Conservation (phyloP, 441 rosid species). For the Populus hybrid region DNA sequence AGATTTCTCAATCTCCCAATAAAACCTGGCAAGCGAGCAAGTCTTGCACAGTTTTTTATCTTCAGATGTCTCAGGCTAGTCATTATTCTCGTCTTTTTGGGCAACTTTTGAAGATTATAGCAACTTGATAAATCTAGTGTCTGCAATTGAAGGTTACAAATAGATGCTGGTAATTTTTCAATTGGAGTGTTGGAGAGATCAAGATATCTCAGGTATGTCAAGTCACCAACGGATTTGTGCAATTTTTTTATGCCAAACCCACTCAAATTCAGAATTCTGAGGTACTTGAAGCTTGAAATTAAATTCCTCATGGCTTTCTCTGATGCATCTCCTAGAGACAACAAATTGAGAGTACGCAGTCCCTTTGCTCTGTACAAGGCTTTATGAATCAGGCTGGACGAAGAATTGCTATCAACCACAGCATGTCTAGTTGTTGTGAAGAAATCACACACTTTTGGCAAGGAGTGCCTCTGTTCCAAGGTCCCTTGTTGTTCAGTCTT, state of each 20-base stretch:
- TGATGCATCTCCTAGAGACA: constrained; percentile 10
- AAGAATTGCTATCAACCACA: constrained; percentile 1
- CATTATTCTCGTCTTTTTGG: not conserved
- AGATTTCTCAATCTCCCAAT: not conserved
- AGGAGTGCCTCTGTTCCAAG: not conserved
- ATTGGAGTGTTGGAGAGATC: constrained; percentile 25
- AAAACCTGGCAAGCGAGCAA: not conserved
- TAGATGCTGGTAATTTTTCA: constrained; percentile 13
- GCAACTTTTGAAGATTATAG: constrained; percentile 12
- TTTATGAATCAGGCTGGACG: constrained; percentile 1
- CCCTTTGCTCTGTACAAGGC: constrained; percentile 19
- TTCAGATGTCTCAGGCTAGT: constrained; percentile 14
- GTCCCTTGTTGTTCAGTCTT: not conserved
- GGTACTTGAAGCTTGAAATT: constrained; percentile 14
- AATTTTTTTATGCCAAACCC: constrained; percentile 14
- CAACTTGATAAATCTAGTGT: constrained; percentile 20
- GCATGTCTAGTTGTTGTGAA: not conserved
- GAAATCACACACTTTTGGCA: no score
- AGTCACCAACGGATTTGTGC: constrained; percentile 8
- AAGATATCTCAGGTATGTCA: constrained; percentile 24
- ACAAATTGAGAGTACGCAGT: constrained; percentile 15
- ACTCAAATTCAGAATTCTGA: constrained; percentile 22
- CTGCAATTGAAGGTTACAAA: constrained; percentile 17
- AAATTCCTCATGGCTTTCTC: not conserved
- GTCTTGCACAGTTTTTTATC: constrained; percentile 10